These are phyloP conservation scores for Termitomyces sp. DNA, from an alignment of 768 basidiomycete species.

Conservation along the genomic window DNA sequence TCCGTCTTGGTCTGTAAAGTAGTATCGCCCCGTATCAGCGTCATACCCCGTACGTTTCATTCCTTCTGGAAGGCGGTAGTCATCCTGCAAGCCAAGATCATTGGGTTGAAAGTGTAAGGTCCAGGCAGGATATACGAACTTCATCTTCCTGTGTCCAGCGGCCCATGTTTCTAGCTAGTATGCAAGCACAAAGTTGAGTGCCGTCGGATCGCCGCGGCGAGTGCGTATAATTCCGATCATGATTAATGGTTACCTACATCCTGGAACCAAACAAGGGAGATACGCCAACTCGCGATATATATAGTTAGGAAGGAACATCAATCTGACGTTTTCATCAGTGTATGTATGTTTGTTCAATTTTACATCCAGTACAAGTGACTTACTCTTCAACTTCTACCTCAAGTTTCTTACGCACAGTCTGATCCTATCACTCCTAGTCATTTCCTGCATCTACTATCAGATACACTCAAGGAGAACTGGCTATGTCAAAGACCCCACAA, in stretches of 20 bases:
- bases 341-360: too few relatives aligned
- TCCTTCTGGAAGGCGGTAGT: slow-evolving; percentile 46
- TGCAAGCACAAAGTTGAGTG: too few relatives aligned
- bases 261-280: too few relatives aligned
- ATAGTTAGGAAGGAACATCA: too few relatives aligned
- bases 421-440: too few relatives aligned
- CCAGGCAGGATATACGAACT: slow-evolving; percentile 18
- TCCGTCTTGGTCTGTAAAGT: slow-evolving; percentile 54
- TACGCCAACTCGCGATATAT: too few relatives aligned
- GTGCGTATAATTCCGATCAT: not conserved
- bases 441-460: not conserved
- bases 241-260: too few relatives aligned
- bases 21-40: slow-evolving; percentile 60
- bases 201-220: not conserved
- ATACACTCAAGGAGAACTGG: not conserved
- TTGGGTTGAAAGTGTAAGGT: not conserved
- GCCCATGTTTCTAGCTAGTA: slow-evolving; percentile 17
- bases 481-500: not conserved
- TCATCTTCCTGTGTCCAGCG: slow-evolving; percentile 44
- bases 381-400: too few relatives aligned
- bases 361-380: too few relatives aligned
- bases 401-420: too few relatives aligned
- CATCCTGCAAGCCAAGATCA: slow-evolving; percentile 31
- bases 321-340: too few relatives aligned
- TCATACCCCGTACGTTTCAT: slow-evolving; percentile 75